Evolutionary conservation across 2,329 filamentous ascomycete species (phyloP).

Genomic region (Penicillium sp.): DNA sequence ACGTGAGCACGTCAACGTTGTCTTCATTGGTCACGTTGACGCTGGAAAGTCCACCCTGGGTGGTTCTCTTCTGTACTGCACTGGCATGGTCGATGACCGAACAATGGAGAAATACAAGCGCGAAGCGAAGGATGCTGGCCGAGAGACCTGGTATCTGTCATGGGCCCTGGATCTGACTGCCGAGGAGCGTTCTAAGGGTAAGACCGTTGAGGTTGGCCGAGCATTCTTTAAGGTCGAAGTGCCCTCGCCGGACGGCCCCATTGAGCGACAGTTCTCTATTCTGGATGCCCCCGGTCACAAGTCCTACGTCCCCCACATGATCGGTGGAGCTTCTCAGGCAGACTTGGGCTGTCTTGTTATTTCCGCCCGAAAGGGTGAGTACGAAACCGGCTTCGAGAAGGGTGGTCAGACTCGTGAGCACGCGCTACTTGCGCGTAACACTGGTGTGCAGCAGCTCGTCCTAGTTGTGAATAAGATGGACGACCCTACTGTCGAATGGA

Average conservation of each 20-base stretch:
- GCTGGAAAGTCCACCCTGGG: constrained; percentile 96
- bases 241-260: constrained; percentile 44
- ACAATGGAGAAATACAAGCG: constrained; percentile 98
- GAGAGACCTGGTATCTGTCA: constrained; percentile 98
- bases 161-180: constrained; percentile 98
- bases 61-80: constrained; percentile 86
- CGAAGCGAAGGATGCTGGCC: constrained; percentile 92
- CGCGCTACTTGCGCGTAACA: constrained; percentile 95
- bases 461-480: constrained; percentile 99
- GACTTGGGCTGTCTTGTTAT: constrained; percentile 96
- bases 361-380: constrained; percentile 94
- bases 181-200: constrained; percentile 93
- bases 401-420: constrained; percentile 97
- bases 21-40: constrained; percentile 97
- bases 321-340: constrained; percentile 88
- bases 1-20: constrained; percentile 79
- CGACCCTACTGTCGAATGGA: constrained; percentile 94
- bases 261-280: constrained; percentile 94
- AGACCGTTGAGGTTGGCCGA: constrained; percentile 95
- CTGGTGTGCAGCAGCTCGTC: constrained; percentile 94
- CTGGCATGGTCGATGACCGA: constrained; percentile 98
- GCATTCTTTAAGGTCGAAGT: constrained; percentile 84
- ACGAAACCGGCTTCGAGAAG: constrained; percentile 96
- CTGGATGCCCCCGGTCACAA: constrained; percentile 97
- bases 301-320: constrained; percentile 98